Base-by-base conservation (phyloP, 2,329 filamentous ascomycete species). In the Chaetomium sp. region DNA sequence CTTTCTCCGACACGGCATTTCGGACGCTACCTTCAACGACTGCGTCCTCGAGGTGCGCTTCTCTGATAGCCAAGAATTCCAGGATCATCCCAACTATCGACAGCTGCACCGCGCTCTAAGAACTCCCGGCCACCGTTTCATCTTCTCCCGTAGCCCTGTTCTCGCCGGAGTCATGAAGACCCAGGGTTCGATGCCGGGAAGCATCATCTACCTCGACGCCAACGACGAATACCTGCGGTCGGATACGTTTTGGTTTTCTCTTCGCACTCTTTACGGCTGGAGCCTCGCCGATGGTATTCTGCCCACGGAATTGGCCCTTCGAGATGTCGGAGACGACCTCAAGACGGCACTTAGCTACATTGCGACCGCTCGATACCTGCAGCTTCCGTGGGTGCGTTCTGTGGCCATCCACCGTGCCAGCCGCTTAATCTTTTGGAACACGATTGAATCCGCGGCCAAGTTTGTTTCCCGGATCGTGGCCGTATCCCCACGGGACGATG, bases 211-310 rank as follows among this genome's bases (percentile, higher is more conserved):
- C 2, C 67, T 85, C 14, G 72, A 78, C 59, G 73, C 76, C 4
- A 71, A 74, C 52, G 79, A 80, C 65, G 72, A 74, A 36, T 82
- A 78, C 69, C 67, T 84, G 34, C 75, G 76, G 32, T 74, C 78
- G 3, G 79, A 84, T 62, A 72, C 78, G 1, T 83, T 84, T 65
- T 79, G 77, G 68, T 76, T 76, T 65, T 78, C 79, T 1, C 70
- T 80, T n/a, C 80, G 83, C 63, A 73, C 76, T 45, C 70, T 85
- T 4, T 85, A 85, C 60, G 77, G 80, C 35, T 72, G 75, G 54
- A 76, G 78, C 0, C 70, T 84, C 5, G 63, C 62, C 36, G 66
- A 70, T 2, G 57, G 53, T 10, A 53, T 55, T n/a, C 62, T 72
- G 35, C 66, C 67, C 0, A 57, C 58, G 6, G 63, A 65, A 12